These are phyloP conservation scores for Aspergillus uvarum DNA, from an alignment of 2,329 filamentous ascomycete species.

Conservation along the genomic window DNA sequence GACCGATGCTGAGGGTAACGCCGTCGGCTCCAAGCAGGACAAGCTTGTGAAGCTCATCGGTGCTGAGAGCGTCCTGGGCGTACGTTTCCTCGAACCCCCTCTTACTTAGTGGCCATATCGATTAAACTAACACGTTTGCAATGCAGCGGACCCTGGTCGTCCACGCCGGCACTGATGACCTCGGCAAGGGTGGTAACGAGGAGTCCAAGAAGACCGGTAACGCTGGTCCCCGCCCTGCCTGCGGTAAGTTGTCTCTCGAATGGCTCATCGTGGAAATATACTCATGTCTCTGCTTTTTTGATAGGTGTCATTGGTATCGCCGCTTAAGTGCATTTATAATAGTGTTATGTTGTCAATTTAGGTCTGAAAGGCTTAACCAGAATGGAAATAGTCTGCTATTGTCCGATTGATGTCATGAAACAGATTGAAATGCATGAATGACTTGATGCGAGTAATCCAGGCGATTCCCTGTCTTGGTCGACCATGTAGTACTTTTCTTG, in stretches of 20 bases:
- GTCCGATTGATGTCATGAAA: constrained; percentile 15
- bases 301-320: constrained; percentile 86
- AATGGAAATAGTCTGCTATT: constrained; percentile 14
- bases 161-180: constrained; percentile 93
- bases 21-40: constrained; percentile 77
- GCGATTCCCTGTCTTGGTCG: background rate
- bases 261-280: background rate
- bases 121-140: constrained; percentile 17
- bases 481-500: background rate
- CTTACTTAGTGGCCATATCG: background rate
- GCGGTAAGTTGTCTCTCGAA: constrained; percentile 61
- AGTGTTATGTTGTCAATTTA: constrained; percentile 16
- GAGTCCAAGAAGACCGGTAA: constrained; percentile 99
- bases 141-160: constrained; percentile 85
- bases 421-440: constrained; percentile 10
- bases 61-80: constrained; percentile 89
- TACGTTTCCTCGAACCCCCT: constrained; percentile 46
- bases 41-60: constrained; percentile 92
- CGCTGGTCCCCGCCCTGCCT: constrained; percentile 88
- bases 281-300: background rate
- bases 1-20: constrained; percentile 89
- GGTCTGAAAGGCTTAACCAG: constrained; percentile 11
- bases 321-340: constrained; percentile 52
- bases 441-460: constrained; percentile 3
- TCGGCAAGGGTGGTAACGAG: constrained; percentile 86